phyloP scores from a whole-genome alignment of 169 alveolate species.

The Perkinsus chesapeaki region DNA sequence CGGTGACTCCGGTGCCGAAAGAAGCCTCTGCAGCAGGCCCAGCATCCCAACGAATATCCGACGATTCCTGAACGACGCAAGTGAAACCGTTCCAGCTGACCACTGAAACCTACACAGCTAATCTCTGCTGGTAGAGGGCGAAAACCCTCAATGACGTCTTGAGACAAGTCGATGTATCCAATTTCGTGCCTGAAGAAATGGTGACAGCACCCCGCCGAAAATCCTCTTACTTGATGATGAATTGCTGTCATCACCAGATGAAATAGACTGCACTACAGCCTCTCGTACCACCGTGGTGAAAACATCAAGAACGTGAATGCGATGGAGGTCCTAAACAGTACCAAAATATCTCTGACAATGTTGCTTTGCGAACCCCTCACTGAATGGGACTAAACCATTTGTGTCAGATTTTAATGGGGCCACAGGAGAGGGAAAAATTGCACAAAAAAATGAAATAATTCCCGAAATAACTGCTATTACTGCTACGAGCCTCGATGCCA shows the following conservation, averaged over 20 bases:
- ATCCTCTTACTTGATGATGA: background rate
- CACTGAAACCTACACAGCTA: background rate
- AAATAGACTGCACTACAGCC: background rate
- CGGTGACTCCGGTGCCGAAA: background rate
- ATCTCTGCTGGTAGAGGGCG: background rate
- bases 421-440: too few species aligned
- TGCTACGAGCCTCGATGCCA: too few species aligned
- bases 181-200: background rate
- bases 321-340: background rate
- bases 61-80: background rate
- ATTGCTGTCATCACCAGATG: background rate
- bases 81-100: background rate
- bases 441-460: too few species aligned
- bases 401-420: too few species aligned
- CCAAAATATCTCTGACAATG: too few species aligned
- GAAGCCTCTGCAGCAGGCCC: background rate
- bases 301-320: background rate
- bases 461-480: too few species aligned
- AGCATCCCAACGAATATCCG: background rate
- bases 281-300: background rate
- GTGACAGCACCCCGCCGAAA: background rate
- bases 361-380: too few species aligned
- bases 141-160: background rate
- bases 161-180: background rate
- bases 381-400: too few species aligned